These are phyloP conservation scores for Zymoseptoria pseudotritici DNA, from an alignment of 2,329 filamentous ascomycete genomes.

Conservation along the genomic window DNA sequence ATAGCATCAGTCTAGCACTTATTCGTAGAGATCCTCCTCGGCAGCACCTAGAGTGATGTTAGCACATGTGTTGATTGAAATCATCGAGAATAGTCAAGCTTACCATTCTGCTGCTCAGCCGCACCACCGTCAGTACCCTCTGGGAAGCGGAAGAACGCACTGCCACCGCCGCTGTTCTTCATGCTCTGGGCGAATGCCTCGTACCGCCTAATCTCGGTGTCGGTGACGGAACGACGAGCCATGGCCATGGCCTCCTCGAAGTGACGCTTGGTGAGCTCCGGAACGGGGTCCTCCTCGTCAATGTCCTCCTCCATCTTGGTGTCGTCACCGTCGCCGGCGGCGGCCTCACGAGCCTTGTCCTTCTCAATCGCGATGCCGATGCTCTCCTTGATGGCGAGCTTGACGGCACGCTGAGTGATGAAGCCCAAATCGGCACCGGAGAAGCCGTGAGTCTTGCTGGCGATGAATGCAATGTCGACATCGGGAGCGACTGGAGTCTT, in stretches of 20 bases:
- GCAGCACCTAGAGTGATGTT: slow-evolving; percentile 64
- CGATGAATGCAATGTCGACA: slow-evolving; percentile 85
- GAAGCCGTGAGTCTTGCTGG: slow-evolving; percentile 95
- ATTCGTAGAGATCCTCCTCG: slow-evolving; percentile 96
- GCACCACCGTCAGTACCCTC: slow-evolving; percentile 47
- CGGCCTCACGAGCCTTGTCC: slow-evolving; percentile 78
- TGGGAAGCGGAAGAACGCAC: slow-evolving; percentile 90
- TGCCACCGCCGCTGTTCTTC: slow-evolving; percentile 94
- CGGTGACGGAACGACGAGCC: slow-evolving; percentile 86
- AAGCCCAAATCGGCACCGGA: slow-evolving; percentile 99
- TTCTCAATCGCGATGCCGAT: slow-evolving; percentile 85
- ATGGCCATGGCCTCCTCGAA: slow-evolving; percentile 98
- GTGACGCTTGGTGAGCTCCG: slow-evolving; percentile 89
- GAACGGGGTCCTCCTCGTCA: slow-evolving; percentile 79
- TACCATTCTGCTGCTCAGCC: slow-evolving; percentile 33
- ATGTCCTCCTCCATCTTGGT: slow-evolving; percentile 73
- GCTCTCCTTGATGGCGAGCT: slow-evolving; percentile 97
- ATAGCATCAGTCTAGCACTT: slow-evolving; percentile 29
- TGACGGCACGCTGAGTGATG: slow-evolving; percentile 97
- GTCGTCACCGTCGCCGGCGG: slow-evolving; percentile 55
- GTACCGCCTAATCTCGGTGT: slow-evolving; percentile 96
- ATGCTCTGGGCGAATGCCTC: slow-evolving; percentile 98
- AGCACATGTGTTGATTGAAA: slow-evolving; percentile 1
- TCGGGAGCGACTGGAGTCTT: slow-evolving; percentile 90
- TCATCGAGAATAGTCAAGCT: slow-evolving; percentile 19